Evolutionary conservation across 306 rosid genomes (phyloP), one percentile per base, ranked within the genome.

Genomic region (Malus orientalis): DNA sequence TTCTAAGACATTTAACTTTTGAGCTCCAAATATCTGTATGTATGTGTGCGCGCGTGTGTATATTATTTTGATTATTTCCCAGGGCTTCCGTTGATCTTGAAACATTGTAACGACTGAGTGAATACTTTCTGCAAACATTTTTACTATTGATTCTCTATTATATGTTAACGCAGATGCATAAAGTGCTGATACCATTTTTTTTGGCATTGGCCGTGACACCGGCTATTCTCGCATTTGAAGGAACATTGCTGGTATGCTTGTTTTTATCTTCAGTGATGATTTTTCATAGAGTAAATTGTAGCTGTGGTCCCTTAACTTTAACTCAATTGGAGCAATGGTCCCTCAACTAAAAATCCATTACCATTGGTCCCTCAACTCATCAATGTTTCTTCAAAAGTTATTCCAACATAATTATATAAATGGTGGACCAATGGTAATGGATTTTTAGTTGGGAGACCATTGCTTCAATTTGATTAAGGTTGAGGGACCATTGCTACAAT

Each of bases 201-300:
- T 20, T 92, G 63, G 93, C 92, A 53, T 58, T 95, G 70, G 85
- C 80, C 74, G 84, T 89, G 82, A 90, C 96, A 8, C 97, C 98
- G 33, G 74, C 93, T 47, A 87, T 93, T 71, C 89, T 70, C 86
- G 20, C 95, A 88, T 88, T 94, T 40, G 97, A 92, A 83, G 98
- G 98, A 53, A 92, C 97, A 18, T 79, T 92, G 85, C 86, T 94
- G 97, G 97, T 94, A 85, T 42, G 87, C 66, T 75, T 77, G 6
- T 25, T 74, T 59, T 40, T 78, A 27, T 53, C 12, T 57, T 71
- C 9, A 30, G 45, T 42, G 15, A 29, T 4, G 20, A 62, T 36
- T 5, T 33, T 36, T 71, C 32, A 3, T 20, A 25, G 27, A 27
- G 27, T 27, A 27, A 27, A 27, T 27, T 27, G 27, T 27, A 27